phyloP scores from a whole-genome alignment of 2,329 filamentous ascomycete genomes.

The Cephalotrichum gorgonifer region DNA sequence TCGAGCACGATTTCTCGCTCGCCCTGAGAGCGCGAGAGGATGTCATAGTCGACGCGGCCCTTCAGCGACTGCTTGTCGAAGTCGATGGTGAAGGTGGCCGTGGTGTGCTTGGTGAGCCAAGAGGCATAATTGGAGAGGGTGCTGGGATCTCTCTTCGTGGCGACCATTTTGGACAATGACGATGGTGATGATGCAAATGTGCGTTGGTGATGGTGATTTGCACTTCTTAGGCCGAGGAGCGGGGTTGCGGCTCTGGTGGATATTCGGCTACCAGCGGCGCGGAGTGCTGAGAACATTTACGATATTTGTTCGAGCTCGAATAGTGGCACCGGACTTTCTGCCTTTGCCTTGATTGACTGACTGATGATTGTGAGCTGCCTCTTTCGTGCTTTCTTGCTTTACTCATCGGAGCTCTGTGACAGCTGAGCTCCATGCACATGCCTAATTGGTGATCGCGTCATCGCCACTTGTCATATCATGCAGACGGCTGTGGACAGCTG shows the following conservation, averaged over 20 bases:
- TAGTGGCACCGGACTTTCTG: background rate
- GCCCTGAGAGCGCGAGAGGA: slow-evolving; percentile 69
- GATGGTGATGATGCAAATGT: background rate
- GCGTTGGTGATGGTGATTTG: background rate
- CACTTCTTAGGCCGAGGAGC: background rate
- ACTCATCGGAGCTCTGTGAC: background rate
- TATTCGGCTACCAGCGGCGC: background rate
- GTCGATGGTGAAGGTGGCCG: slow-evolving; percentile 70
- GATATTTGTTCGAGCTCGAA: background rate
- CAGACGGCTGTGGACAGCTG: no score
- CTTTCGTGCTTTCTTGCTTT: background rate
- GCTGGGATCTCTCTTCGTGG: slow-evolving; percentile 66
- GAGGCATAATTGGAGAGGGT: slow-evolving; percentile 87
- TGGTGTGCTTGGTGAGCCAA: slow-evolving; percentile 77
- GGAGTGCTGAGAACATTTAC: background rate
- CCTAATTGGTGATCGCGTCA: background rate
- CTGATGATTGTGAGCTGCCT: background rate
- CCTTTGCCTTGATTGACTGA: background rate
- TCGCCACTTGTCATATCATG: no score
- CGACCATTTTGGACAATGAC: slow-evolving; percentile 3
- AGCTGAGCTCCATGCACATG: background rate
- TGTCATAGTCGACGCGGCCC: slow-evolving; percentile 65
- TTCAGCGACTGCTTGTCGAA: slow-evolving; percentile 70
- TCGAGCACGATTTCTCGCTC: slow-evolving; percentile 77
- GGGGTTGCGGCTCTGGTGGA: background rate